Evolutionary conservation across 2,329 filamentous ascomycete genomes (phyloP), one percentile per base, ranked within the genome.

Genomic region (Polychaeton citri): DNA sequence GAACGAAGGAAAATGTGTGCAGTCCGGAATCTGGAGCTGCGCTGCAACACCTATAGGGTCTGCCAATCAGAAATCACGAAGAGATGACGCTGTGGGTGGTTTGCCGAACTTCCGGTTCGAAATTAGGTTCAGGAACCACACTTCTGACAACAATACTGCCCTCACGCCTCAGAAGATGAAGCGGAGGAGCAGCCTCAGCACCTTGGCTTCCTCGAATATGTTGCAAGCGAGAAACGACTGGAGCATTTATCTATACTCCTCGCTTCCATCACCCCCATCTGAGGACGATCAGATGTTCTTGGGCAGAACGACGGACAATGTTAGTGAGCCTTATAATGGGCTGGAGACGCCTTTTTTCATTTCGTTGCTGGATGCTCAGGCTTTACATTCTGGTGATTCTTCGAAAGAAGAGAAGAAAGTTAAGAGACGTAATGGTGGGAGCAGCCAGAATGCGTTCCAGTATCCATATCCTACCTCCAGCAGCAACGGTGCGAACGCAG

Each of bases 321-420:
- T 83, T 42, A 65, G 70, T 9, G 68, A 69, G 30, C 61, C 77
- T 3, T 94, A 88, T 56, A 77, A 78, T 1, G 87, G 87, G 44
- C 87, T 94, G 60, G 71, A 78, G 6, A 92, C 88, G 0, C 87
- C 88, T 0, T 93, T 95, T 58, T 93, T 80, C 56, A 81, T 94
- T 45, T 84, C 77, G 19, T 68, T 93, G 37, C 61, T 86, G 1
- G 40, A 50, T 35, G 8, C 53, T 5, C 44, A 59, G 49, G 51
- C 50, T 50, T 43, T 46, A 41, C 51, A 39, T 10, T 19, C 18
- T 12, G 32, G 44, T 30, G 31, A 43, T 43, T 40, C 55, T 53
- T 13, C 46, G 63, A n/a, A n/a, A n/a, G n/a, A n/a, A n/a, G 3
- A 42, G 44, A 21, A 65, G 60, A 40, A 61, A 65, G 33, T 21